phyloP scores from a whole-genome alignment of 1,139 yeast genomes.

The Hyphopichia fennica region DNA sequence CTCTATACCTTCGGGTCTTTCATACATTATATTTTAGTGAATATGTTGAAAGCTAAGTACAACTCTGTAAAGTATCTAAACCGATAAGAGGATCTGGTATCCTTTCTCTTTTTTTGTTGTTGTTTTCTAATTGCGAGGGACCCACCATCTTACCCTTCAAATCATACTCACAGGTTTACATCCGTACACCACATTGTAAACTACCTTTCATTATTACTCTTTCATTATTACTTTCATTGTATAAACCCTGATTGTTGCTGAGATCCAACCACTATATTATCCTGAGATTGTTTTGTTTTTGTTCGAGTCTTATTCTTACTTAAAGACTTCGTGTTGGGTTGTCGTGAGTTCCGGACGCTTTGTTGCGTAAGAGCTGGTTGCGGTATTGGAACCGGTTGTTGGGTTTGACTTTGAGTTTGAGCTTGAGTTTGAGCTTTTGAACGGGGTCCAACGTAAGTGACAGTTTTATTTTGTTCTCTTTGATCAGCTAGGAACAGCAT shows the following conservation, averaged over 20 bases:
- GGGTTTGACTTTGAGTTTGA: not conserved
- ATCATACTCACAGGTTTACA: too few species aligned
- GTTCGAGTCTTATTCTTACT: not conserved
- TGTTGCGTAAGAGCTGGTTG: not conserved
- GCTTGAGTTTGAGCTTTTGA: not conserved
- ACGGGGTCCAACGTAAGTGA: slow-evolving; percentile 20
- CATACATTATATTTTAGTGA: slow-evolving; percentile 28
- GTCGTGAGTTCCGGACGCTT: too few species aligned
- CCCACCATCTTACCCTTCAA: too few species aligned
- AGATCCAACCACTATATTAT: slow-evolving; percentile 16
- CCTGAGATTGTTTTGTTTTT: not conserved
- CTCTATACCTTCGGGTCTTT: slow-evolving; percentile 47
- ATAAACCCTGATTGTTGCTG: slow-evolving; percentile 34
- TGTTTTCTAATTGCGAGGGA: too few species aligned
- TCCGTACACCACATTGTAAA: not conserved
- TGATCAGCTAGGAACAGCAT: slow-evolving; percentile 39
- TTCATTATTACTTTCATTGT: too few species aligned
- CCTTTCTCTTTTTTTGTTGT: too few species aligned
- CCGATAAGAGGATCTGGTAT: too few species aligned
- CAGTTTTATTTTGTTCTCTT: slow-evolving; percentile 21
- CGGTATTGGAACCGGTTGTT: slow-evolving; percentile 3
- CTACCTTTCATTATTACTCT: too few species aligned
- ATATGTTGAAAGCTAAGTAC: not conserved
- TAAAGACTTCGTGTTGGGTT: not conserved
- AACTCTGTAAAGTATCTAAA: too few species aligned